Evolutionary conservation across 768 basidiomycete genomes (phyloP), one percentile per base, ranked within the genome.

Genomic region (Phylloporus sp.): DNA sequence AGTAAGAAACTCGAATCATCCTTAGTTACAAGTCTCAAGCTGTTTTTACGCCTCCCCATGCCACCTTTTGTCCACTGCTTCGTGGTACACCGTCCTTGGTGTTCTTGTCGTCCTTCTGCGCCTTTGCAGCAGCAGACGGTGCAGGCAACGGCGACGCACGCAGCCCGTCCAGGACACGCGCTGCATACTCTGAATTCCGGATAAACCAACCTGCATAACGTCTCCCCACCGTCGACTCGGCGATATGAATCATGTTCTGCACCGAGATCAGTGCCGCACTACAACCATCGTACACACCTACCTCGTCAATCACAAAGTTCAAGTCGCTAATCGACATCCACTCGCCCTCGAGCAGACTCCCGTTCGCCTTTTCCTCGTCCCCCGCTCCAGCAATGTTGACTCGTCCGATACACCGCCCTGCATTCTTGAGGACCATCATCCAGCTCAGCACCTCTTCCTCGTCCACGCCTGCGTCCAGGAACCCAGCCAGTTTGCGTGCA

Each of bases 201-300:
- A 97, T 95, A 73, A 97, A 97, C 91, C 93, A 97, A 34, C 93
- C 91, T 3, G 93, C 95, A 69, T 92, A 97, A 44, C 93, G 84
- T 41, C 95, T 76, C 15, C 94, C 93, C 18, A 95, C 85, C 0
- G 92, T 97, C 20, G 92, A 93, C 69, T 98, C 95, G 4, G 91
- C 87, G 56, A 98, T 93, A 60, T 95, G 91, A 8, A 98, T 88
- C 88, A 95, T 95, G 67, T 94, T 91, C 95, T 97, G 59, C 22
- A 34, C 32, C 26, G 8, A 28, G 35, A 26, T 15, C 16, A 23
- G 29, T 11, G 26, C 52, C 44, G 12, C 28, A 15, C 43, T 28
- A 42, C 32, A 26, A 20, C 12, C 34, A 4, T 20, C 20, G 24
- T 27, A 2, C 72, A 35, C n/a, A 35, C 84, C 61, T 59, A 93